A percentile compares a stretch with the other conserved stretches of the same genome.
These are phyloP conservation scores for Trypanosoma caninum DNA, from an alignment of 208 protist species.

Conservation along the genomic window DNA sequence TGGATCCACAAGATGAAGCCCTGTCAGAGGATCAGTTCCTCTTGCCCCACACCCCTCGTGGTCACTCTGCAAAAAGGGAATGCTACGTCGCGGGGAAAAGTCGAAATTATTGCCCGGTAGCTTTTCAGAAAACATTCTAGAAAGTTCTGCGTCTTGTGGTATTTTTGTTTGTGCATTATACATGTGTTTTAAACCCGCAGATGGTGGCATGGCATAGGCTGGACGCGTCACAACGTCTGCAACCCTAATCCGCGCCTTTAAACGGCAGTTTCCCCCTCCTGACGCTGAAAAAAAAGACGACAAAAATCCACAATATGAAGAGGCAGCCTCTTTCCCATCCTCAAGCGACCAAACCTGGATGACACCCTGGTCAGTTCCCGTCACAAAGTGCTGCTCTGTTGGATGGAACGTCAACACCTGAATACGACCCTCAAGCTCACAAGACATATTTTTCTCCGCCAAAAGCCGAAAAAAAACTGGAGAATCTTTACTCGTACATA, in stretches of 20 bases:
- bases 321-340: neutral
- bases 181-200: conserved; percentile 9
- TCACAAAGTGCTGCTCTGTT: conserved; percentile 43
- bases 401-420: conserved; percentile 56
- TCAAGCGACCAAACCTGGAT: conserved; percentile 63
- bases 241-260: conserved; percentile 3
- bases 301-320: neutral
- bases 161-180: conserved; percentile 5
- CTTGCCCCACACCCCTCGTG: conserved; percentile 6
- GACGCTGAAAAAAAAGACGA: neutral
- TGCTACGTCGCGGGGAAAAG: conserved; percentile 19
- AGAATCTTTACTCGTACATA: neutral
- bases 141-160: neutral
- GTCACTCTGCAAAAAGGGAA: conserved; percentile 22
- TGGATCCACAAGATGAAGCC: conserved; percentile 71
- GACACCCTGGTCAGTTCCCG: conserved; percentile 47
- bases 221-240: conserved; percentile 5
- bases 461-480: conserved; percentile 12
- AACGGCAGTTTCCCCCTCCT: neutral
- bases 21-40: conserved; percentile 25
- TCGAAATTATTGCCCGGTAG: neutral
- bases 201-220: neutral
- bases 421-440: conserved; percentile 13
- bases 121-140: neutral
- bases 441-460: conserved; percentile 9